Evolutionary conservation across 352 stramenopile genomes (phyloP).

Genomic region (Pythium coloratum): DNA sequence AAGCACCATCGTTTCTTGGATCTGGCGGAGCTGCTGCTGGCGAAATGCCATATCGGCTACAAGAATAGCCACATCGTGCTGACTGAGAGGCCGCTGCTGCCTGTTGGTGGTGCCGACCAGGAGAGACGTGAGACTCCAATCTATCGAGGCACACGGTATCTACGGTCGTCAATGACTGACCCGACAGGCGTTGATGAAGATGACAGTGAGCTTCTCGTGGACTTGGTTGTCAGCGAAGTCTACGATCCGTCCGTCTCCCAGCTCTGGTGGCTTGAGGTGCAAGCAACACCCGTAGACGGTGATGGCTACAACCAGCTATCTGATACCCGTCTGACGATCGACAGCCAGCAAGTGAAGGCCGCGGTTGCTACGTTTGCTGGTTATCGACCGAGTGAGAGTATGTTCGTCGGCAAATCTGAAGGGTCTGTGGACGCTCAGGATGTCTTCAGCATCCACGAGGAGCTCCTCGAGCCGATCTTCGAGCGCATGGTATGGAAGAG

Average conservation of each 20-base stretch:
- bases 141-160: slow-evolving; percentile 50
- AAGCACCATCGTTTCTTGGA: slow-evolving; percentile 39
- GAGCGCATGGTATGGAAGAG: slow-evolving; percentile 22
- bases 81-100: slow-evolving; percentile 30
- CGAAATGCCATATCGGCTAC: slow-evolving; percentile 51
- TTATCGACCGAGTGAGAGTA: slow-evolving; percentile 53
- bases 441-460: slow-evolving; percentile 55
- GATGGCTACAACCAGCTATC: slow-evolving; percentile 4
- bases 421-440: slow-evolving; percentile 24
- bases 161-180: slow-evolving; percentile 11
- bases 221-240: slow-evolving; percentile 59
- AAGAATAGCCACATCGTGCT: slow-evolving; percentile 72
- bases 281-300: slow-evolving; percentile 31
- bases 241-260: slow-evolving; percentile 47
- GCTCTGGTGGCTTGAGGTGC: slow-evolving; percentile 68
- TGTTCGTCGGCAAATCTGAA: slow-evolving; percentile 5
- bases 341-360: slow-evolving; percentile 37
- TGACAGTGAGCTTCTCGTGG: slow-evolving; percentile 23
- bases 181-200: too few relatives aligned
- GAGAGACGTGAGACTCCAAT: slow-evolving; percentile 33
- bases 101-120: neutral
- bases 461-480: slow-evolving; percentile 48
- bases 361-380: slow-evolving; percentile 43
- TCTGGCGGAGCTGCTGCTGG: slow-evolving; percentile 49
- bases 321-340: slow-evolving; percentile 30